Evolutionary conservation across 768 basidiomycete genomes (phyloP), one percentile per base, ranked within the genome.

Genomic region (Hysterangium stoloniferum): DNA sequence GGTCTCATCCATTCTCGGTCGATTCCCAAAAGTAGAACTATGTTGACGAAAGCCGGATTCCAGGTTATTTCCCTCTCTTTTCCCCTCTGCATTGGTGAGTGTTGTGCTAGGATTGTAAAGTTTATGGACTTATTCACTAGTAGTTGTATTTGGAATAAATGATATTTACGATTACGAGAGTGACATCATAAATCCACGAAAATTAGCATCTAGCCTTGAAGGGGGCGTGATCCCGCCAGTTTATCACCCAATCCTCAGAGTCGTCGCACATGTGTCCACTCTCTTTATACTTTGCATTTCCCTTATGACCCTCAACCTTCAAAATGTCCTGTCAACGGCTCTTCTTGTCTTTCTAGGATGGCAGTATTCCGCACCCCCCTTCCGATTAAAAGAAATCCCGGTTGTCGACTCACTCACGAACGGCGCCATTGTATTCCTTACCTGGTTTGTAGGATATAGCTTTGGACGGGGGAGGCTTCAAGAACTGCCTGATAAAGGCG

Each of bases 61-160:
- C 56, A 57, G 37, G 42, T 55, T 6, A 25, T 49, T 19, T n/a
- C 54, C 3, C 41, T 57, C 7, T 52, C 55, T 13, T 41, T 55
- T 13, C 56, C 56, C 12, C 27, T 57, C 24, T 57, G 56, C 40
- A 52, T 55, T 27, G 48, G 56, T 57, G 35, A 52, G 54, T 41
- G 25, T 36, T 31, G 3, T 17, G 19, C 50, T 8, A 27, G 6
- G 36, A 4, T 3, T 37, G 11, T 8, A 19, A 13, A 15, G 24
- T 42, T 31, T 32, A 6, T 17, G 33, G 52, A 33, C 36, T 35
- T 33, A 17, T 15, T 28, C 17, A 2, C 38, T 11, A 17, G 27
- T 13, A 57, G 56, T 57, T 42, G 56, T 57, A 8, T 57, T 57
- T 50, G 56, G 56, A 15, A 48, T 57, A 38, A 57, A 57, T 28